Evolutionary conservation across 139 green algal genomes (phyloP).

Genomic region (Protoeuglena noctilucae): DNA sequence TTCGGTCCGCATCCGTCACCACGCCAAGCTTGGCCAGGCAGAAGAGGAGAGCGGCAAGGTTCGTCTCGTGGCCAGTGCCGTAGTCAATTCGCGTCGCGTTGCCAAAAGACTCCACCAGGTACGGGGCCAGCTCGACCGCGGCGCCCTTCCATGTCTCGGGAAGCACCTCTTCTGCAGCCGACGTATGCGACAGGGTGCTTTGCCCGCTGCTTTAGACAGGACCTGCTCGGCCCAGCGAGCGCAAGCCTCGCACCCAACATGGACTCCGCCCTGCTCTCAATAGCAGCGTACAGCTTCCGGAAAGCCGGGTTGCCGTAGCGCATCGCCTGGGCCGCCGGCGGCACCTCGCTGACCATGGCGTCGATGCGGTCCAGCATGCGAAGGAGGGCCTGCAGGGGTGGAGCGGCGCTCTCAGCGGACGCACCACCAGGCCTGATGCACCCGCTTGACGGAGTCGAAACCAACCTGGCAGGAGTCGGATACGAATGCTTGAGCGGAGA

Average conservation of each 20-base stretch:
- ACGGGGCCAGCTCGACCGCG: constrained; percentile 57
- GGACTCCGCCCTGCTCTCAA: constrained; percentile 8
- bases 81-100: constrained; percentile 91
- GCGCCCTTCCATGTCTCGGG: constrained; percentile 9
- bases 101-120: constrained; percentile 77
- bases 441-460: constrained; percentile 1
- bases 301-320: constrained; percentile 90
- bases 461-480: constrained; percentile 20
- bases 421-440: constrained; percentile 2
- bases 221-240: too few species aligned
- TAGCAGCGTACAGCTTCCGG: constrained; percentile 44
- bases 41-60: constrained; percentile 74
- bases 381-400: constrained; percentile 17
- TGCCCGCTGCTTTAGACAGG: too few species aligned
- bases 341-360: constrained; percentile 59
- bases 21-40: constrained; percentile 74
- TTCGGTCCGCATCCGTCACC: constrained; percentile 21
- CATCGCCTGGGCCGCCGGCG: constrained; percentile 51
- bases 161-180: constrained; percentile 28
- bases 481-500: too few species aligned
- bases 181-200: too few species aligned
- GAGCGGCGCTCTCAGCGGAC: constrained; percentile 18
- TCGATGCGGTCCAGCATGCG: constrained; percentile 38
- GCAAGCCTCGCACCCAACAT: too few species aligned
- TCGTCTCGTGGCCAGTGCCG: constrained; percentile 88